phyloP scores from a whole-genome alignment of 345 rosid genomes.

The Bruguiera gymnorhiza region DNA sequence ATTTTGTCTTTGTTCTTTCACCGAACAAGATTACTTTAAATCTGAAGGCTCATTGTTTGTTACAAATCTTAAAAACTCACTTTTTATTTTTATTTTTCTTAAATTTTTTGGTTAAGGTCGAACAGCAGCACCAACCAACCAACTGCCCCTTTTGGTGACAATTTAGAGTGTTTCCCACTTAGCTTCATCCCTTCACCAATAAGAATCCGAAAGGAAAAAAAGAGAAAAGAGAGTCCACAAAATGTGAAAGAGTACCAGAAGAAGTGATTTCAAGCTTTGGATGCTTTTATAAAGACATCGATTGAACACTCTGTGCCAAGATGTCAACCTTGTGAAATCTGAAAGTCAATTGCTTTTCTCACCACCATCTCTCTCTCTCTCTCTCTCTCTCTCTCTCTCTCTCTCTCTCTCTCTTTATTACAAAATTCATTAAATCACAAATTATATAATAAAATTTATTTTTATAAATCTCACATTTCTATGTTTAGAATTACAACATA shows the following conservation, averaged over 20 bases:
- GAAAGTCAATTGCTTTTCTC: constrained; percentile 45
- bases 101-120: constrained; percentile 8
- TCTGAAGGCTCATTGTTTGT: too few species aligned
- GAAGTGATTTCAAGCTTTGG: constrained; percentile 29
- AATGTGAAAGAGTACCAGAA: neutral
- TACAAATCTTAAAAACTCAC: constrained; percentile 9
- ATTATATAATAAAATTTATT: too few species aligned
- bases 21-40: too few species aligned
- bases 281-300: constrained; percentile 30
- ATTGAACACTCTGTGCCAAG: constrained; percentile 21
- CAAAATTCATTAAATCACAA: too few species aligned
- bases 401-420: too few species aligned
- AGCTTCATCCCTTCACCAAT: constrained; percentile 26
- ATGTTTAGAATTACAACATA: too few species aligned
- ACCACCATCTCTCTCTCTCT: constrained; percentile 9
- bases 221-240: constrained; percentile 3
- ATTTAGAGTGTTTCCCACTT: constrained; percentile 43
- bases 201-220: constrained; percentile 33
- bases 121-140: constrained; percentile 22
- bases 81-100: neutral
- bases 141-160: constrained; percentile 18
- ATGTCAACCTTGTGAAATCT: constrained; percentile 37
- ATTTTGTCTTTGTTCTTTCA: too few species aligned
- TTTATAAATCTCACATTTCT: too few species aligned
- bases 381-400: neutral